phyloP scores from a whole-genome alignment of 305 asterid genomes.

The Solanum chacoense region DNA sequence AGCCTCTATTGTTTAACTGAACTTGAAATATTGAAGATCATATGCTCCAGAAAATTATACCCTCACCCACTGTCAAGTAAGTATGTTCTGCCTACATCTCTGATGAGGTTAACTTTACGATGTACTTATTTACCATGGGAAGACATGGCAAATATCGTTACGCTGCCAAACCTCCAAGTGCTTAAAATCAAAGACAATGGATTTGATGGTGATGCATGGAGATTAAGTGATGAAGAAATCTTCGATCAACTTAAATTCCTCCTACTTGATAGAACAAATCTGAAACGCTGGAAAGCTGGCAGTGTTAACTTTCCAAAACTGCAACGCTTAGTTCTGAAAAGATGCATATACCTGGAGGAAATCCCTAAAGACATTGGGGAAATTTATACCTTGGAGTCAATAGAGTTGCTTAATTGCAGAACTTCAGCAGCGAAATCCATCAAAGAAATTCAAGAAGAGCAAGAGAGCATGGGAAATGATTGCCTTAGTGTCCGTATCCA shows the following conservation, averaged over 20 bases:
- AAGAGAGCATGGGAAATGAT: conserved; percentile 7
- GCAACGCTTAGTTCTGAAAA: not conserved
- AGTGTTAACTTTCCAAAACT: not conserved
- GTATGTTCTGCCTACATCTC: not conserved
- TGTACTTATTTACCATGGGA: not conserved
- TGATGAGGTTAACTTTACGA: not conserved
- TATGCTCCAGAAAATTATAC: not conserved
- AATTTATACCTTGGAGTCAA: not conserved
- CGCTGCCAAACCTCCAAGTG: not conserved
- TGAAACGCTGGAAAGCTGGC: not conserved
- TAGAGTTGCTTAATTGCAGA: conserved; percentile 1
- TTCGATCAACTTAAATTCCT: not conserved
- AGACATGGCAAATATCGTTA: not conserved
- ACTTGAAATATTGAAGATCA: not conserved
- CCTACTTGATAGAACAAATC: not conserved
- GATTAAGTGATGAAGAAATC: not conserved
- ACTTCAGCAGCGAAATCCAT: conserved; percentile 5
- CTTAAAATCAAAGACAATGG: not conserved
- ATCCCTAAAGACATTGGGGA: not conserved
- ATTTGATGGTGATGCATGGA: not conserved
- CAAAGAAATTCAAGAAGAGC: conserved; percentile 15
- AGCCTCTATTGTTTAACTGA: not conserved
- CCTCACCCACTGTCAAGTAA: not conserved
- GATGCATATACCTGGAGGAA: not conserved
- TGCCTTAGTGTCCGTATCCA: not conserved